Evolutionary conservation across 257 asterid species (phyloP).

Genomic region (Haberlea rhodopensis): DNA sequence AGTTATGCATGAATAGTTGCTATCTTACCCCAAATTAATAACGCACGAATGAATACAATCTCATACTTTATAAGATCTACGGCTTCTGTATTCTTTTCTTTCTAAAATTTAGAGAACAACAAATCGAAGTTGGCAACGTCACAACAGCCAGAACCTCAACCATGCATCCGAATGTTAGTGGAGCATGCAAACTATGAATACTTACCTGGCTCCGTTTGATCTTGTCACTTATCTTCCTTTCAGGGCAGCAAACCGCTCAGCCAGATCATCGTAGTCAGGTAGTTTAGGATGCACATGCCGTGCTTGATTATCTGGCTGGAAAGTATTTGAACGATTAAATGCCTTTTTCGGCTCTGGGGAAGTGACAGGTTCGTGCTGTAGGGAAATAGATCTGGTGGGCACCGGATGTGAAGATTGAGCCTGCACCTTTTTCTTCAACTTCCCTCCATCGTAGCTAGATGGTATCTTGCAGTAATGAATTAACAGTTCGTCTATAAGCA

Average conservation of each 20-base stretch:
- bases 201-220: conserved; percentile 8
- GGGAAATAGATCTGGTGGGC: conserved; percentile 67
- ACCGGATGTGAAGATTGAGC: conserved; percentile 35
- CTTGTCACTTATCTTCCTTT: conserved; percentile 46
- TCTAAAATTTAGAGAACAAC: not conserved
- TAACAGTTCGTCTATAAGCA: conserved; percentile 70
- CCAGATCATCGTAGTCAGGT: conserved; percentile 92
- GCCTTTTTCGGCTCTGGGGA: conserved; percentile 45
- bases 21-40: not conserved
- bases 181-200: not conserved
- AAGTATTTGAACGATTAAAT: conserved; percentile 62
- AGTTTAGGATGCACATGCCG: conserved; percentile 90
- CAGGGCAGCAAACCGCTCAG: conserved; percentile 84
- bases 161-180: not conserved
- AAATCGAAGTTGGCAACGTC: not conserved
- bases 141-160: not conserved
- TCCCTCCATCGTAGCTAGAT: conserved; percentile 43
- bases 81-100: too few relatives aligned
- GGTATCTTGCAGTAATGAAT: conserved; percentile 88
- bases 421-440: conserved; percentile 34
- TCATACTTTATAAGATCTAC: conserved; percentile 3
- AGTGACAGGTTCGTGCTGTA: conserved; percentile 50
- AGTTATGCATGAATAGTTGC: conserved; percentile 4
- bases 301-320: conserved; percentile 73
- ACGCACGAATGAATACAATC: not conserved